Conservation (phyloP, 345 rosid genomes). For the Aegle marmelos region DNA sequence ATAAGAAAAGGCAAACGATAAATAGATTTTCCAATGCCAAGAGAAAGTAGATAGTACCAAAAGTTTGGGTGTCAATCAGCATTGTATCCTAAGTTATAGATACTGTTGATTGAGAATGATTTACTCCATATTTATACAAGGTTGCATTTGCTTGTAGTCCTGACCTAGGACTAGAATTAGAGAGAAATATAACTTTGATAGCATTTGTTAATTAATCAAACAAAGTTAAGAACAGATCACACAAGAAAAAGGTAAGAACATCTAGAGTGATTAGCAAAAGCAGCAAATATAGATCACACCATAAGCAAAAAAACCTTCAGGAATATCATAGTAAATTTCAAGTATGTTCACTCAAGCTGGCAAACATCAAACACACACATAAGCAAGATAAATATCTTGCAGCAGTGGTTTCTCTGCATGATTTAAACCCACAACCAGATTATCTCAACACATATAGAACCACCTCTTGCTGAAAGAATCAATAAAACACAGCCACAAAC, state of each 20-base stretch:
- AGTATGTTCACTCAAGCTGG: not conserved
- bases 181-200: too few species aligned
- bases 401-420: not conserved
- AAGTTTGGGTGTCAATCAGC: too few species aligned
- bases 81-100: too few species aligned
- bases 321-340: not conserved
- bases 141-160: too few species aligned
- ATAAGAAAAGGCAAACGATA: not conserved
- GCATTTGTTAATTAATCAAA: too few species aligned
- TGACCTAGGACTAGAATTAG: too few species aligned
- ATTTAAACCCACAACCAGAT: not conserved
- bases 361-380: too few species aligned
- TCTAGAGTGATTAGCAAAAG: not conserved
- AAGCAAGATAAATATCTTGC: not conserved
- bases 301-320: not conserved
- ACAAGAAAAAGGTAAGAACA: not conserved
- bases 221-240: too few species aligned
- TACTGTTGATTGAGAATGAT: too few species aligned
- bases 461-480: not conserved
- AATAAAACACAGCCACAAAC: slow-evolving; percentile 29
- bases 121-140: too few species aligned
- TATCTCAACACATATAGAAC: not conserved
- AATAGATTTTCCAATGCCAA: too few species aligned
- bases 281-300: not conserved
- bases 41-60: too few species aligned